phyloP scores from a whole-genome alignment of 2,329 filamentous ascomycete genomes.

The Aspergillus eucalypticola region DNA sequence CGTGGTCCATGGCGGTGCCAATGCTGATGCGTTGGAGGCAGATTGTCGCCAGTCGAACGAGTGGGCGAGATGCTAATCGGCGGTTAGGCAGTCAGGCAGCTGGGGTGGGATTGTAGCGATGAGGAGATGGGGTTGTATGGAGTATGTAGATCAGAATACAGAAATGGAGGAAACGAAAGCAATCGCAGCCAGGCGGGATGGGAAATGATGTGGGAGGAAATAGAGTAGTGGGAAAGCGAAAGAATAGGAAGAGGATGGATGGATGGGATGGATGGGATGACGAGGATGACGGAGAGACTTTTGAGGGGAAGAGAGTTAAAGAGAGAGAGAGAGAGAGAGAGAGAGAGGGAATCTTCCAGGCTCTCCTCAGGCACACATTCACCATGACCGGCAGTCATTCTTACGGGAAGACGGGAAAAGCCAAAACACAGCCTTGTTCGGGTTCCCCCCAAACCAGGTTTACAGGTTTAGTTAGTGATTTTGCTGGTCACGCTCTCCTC shows the following conservation, averaged over 20 bases:
- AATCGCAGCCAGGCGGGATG: background rate
- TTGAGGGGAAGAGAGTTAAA: background rate
- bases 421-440: too few species aligned
- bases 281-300: background rate
- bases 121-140: background rate
- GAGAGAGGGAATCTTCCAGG: constrained; percentile 10
- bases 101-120: background rate
- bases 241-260: background rate
- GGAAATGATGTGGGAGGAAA: background rate
- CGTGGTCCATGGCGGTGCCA: constrained; percentile 28
- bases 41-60: constrained; percentile 14
- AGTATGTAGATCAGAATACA: background rate
- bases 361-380: too few species aligned
- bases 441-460: too few species aligned
- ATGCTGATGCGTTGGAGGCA: constrained; percentile 20
- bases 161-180: background rate
- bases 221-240: background rate
- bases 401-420: too few species aligned
- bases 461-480: too few species aligned
- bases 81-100: constrained; percentile 28
- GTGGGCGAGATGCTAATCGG: constrained; percentile 12
- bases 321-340: constrained; percentile 7
- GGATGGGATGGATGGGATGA: background rate
- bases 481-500: too few species aligned
- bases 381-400: too few species aligned